Percentiles rank a stretch among this genome's conserved stretches.
Evolutionary conservation across 495 filamentous ascomycete genomes (phyloP).

Genomic region (Aspergillus avenaceus): DNA sequence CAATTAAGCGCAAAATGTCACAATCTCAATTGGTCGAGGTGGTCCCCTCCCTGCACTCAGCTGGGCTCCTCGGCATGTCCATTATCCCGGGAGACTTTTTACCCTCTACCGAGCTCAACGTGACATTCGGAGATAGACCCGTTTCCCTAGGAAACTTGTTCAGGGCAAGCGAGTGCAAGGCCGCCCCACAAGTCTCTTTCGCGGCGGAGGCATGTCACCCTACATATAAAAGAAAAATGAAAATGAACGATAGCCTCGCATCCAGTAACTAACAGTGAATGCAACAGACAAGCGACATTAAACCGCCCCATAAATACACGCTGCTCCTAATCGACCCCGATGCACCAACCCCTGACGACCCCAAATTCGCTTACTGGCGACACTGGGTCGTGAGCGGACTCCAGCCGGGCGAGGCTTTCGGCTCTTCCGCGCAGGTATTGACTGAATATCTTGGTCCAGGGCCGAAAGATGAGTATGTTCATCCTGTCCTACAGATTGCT

Average conservation of each 20-base stretch:
- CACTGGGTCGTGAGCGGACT: conserved; percentile 15
- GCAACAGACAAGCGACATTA: not conserved
- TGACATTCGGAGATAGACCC: conserved; percentile 6
- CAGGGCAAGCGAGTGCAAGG: conserved; percentile 11
- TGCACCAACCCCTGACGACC: conserved; percentile 15
- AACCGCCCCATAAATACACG: conserved; percentile 1
- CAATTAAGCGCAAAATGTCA: not conserved
- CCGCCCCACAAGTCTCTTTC: conserved; percentile 9
- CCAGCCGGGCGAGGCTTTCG: not conserved
- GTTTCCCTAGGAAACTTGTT: conserved; percentile 9
- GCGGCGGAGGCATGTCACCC: conserved; percentile 3
- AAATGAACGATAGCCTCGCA: not conserved
- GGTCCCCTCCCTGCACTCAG: conserved; percentile 1
- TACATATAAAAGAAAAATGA: not conserved
- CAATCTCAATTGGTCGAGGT: not conserved
- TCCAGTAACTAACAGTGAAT: not conserved
- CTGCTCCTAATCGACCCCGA: conserved; percentile 16
- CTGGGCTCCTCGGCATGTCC: conserved; percentile 5
- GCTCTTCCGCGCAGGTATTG: not conserved
- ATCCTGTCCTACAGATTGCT: not conserved
- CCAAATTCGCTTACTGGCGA: conserved; percentile 17
- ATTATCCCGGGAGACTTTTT: conserved; percentile 9
- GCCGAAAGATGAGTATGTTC: conserved; percentile 16
- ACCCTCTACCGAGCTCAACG: conserved; percentile 1
- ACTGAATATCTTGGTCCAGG: conserved; percentile 18